phyloP scores from a whole-genome alignment of 345 rosid genomes.

The Aegle marmelos region DNA sequence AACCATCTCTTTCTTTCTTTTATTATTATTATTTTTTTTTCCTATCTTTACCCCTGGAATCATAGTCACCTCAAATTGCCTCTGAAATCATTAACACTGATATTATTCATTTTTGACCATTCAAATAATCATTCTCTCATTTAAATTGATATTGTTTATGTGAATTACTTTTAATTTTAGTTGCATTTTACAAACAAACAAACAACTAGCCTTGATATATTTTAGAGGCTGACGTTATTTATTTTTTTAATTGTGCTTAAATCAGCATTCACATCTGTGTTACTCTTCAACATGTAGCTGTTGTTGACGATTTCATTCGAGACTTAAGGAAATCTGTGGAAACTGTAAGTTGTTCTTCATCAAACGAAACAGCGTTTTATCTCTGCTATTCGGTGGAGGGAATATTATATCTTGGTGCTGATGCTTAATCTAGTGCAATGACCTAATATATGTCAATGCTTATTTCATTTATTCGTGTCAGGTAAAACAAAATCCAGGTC shows the following conservation, averaged over 20 bases:
- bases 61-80: neutral
- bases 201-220: neutral
- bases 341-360: conserved; percentile 50
- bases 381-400: neutral
- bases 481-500: conserved; percentile 88
- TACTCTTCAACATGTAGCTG: conserved; percentile 82
- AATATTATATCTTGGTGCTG: neutral
- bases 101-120: neutral
- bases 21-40: neutral
- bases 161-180: neutral
- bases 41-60: neutral
- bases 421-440: neutral
- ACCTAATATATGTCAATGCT: neutral
- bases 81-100: neutral
- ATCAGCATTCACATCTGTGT: conserved; percentile 83
- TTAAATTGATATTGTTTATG: neutral
- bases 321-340: conserved; percentile 72
- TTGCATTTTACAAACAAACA: neutral
- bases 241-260: conserved; percentile 13
- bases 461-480: conserved; percentile 14
- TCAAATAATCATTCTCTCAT: neutral
- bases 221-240: neutral
- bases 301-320: conserved; percentile 54
- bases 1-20: neutral
- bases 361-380: neutral